A percentile compares a stretch with the other conserved stretches of the same genome.
Conservation (phyloP, 129 eudicot genomes). For the Flaveria ramosissima region DNA sequence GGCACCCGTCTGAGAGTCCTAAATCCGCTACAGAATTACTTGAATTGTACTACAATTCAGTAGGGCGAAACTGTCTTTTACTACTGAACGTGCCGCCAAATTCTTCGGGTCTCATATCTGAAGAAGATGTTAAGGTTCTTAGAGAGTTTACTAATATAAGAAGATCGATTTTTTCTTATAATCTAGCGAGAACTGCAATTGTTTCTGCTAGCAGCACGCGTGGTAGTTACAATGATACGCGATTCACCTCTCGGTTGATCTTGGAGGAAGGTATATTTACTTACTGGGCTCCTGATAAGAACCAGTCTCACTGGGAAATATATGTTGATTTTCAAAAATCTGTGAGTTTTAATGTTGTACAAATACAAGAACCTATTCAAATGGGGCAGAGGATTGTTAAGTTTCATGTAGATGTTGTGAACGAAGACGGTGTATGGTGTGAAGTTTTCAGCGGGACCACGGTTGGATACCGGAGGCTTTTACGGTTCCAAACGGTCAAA, state of each 20-base stretch:
- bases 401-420: conserved; percentile 18
- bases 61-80: conserved; percentile 79
- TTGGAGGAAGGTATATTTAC: conserved; percentile 57
- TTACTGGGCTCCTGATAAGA: conserved; percentile 74
- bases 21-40: conserved; percentile 65
- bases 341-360: conserved; percentile 57
- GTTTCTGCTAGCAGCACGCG: conserved; percentile 68
- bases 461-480: conserved; percentile 67
- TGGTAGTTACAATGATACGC: conserved; percentile 44
- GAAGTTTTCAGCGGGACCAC: conserved; percentile 51
- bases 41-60: conserved; percentile 77
- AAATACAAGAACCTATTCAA: conserved; percentile 74
- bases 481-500: conserved; percentile 50
- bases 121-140: conserved; percentile 70
- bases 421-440: conserved; percentile 2
- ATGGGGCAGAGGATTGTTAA: conserved; percentile 75
- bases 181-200: conserved; percentile 51
- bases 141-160: conserved; percentile 57
- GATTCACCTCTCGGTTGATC: conserved; percentile 41
- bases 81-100: conserved; percentile 85
- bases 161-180: conserved; percentile 55
- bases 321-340: conserved; percentile 48
- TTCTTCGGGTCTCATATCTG: conserved; percentile 80
- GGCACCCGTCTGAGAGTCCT: conserved; percentile 78
- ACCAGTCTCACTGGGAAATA: conserved; percentile 46